Percentiles rank a stretch among this genome's conserved stretches.
These are phyloP conservation scores for Pichia sp. DNA, from an alignment of 1,139 yeast genomes.

Conservation along the genomic window DNA sequence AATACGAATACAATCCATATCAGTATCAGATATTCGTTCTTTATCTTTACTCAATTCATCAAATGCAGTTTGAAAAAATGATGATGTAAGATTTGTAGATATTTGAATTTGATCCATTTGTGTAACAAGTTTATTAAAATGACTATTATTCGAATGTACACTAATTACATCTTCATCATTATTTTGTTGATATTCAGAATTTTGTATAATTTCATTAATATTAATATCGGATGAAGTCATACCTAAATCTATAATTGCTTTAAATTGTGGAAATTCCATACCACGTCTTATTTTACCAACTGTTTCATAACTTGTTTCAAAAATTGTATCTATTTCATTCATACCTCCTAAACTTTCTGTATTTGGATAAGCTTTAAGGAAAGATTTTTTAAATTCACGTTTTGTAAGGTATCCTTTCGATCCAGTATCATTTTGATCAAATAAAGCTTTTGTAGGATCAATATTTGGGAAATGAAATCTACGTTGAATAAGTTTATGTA, in stretches of 20 bases:
- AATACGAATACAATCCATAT: conserved; percentile 19
- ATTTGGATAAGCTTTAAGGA: conserved; percentile 37
- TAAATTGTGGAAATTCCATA: conserved; percentile 21
- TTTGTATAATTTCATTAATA: conserved; percentile 3
- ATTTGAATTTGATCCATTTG: background rate
- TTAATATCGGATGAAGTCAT: conserved; percentile 15
- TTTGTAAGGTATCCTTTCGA: conserved; percentile 51
- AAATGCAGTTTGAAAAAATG: conserved; percentile 22
- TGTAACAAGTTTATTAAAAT: background rate
- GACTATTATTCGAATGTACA: too few relatives aligned
- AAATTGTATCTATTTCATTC: conserved; percentile 20
- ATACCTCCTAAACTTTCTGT: conserved; percentile 16
- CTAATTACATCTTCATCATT: background rate
- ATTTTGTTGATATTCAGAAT: background rate
- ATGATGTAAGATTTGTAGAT: background rate
- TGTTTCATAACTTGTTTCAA: conserved; percentile 25
- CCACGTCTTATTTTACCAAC: conserved; percentile 21
- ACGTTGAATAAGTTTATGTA: conserved; percentile 12
- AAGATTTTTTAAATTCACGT: conserved; percentile 65
- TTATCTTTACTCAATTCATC: conserved; percentile 18
- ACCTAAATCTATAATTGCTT: conserved; percentile 17
- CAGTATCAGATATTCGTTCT: conserved; percentile 15
- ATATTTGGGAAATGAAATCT: conserved; percentile 11
- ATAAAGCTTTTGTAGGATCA: conserved; percentile 18
- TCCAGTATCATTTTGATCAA: conserved; percentile 30